Base-by-base conservation (phyloP, 2,329 filamentous ascomycete genomes). In the Colletotrichum lentis region DNA sequence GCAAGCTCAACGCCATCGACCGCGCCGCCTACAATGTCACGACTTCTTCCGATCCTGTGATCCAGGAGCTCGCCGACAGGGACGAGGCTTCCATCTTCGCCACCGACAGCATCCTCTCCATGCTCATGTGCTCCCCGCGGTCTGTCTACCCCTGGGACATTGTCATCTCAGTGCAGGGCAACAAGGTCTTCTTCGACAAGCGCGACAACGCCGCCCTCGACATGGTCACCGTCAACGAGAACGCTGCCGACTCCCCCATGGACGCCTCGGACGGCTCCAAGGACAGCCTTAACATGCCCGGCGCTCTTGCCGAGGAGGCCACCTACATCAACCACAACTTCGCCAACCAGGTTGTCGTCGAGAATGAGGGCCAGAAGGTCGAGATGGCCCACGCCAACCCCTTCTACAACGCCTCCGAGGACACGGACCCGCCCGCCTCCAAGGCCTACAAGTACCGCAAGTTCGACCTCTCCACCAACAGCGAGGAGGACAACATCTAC, bases 301-400 rank as follows among this genome's bases (percentile, higher is more conserved):
- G 85, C 63, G 93, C 94, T 62, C 89, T 99, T 66, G 95, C 96
- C 76, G 91, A 97, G 80, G 96, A 99, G 83, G 96, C 96, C 63
- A 99, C 96, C 60, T 96, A 97, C 85, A 99, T 99, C 88, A 99
- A 99, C 88, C 96, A 98, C 87, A 97, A 98, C 85, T 99, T 99
- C 80, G 92, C 93, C 74, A 93, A 97, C 81, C 96, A 99, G 85
- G 93, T 96, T 59, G 94, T 99, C 73, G 81, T 88, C 74, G 96
- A 99, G 84, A 91, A 86, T 73, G 88, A 93, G 71, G 86, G 83
- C 71, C 84, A 88, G 78, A 96, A 96, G 85, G 85, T 94, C 72
- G 88, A 92, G 74, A 96, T 98, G 90, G 77, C 88, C 68, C 86
- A 97, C 83, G 90, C 92, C 78, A 97, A 98, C 83, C 96, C 96